These are phyloP conservation scores for Penicillium ucsense DNA, from an alignment of 495 filamentous ascomycete species.

Conservation along the genomic window DNA sequence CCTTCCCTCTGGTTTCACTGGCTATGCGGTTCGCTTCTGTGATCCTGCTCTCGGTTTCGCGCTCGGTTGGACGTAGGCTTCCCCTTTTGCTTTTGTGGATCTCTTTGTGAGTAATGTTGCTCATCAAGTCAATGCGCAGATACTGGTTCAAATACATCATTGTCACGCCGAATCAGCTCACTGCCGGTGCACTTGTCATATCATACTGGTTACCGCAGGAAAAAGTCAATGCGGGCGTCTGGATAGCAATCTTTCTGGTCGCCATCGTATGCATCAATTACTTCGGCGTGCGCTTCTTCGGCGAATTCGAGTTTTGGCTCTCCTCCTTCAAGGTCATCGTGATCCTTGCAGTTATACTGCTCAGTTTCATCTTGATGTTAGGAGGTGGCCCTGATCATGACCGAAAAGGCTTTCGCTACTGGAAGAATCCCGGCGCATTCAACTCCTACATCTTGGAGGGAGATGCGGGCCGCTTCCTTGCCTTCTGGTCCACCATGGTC, in stretches of 20 bases:
- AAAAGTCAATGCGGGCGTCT: slow-evolving; percentile 39
- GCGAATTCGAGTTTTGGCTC: slow-evolving; percentile 79
- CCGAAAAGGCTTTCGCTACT: slow-evolving; percentile 68
- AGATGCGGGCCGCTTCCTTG: slow-evolving; percentile 50
- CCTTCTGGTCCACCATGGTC: slow-evolving; percentile 69
- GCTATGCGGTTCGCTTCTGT: slow-evolving; percentile 52
- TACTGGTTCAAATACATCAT: slow-evolving; percentile 65
- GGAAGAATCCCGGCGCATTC: slow-evolving; percentile 61
- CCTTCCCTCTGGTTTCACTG: slow-evolving; percentile 49
- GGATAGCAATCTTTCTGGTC: slow-evolving; percentile 46
- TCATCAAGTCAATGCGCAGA: slow-evolving; percentile 7
- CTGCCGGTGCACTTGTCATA: slow-evolving; percentile 68
- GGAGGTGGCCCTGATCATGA: slow-evolving; percentile 68
- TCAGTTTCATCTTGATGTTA: slow-evolving; percentile 58
- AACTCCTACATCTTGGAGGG: slow-evolving; percentile 33
- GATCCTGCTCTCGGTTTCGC: slow-evolving; percentile 61
- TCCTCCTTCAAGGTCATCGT: slow-evolving; percentile 65
- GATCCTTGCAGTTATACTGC: slow-evolving; percentile 56
- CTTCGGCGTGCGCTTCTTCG: slow-evolving; percentile 58
- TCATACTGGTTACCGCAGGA: slow-evolving; percentile 53
- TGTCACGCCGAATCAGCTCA: slow-evolving; percentile 71
- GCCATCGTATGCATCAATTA: slow-evolving; percentile 46
- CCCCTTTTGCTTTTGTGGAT: no score
- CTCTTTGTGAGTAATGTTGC: no score
- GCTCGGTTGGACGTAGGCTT: slow-evolving; percentile 54